Evolutionary conservation across 495 filamentous ascomycete species (phyloP), one percentile per base, ranked within the genome.

Genomic region (Bacidia rubella): DNA sequence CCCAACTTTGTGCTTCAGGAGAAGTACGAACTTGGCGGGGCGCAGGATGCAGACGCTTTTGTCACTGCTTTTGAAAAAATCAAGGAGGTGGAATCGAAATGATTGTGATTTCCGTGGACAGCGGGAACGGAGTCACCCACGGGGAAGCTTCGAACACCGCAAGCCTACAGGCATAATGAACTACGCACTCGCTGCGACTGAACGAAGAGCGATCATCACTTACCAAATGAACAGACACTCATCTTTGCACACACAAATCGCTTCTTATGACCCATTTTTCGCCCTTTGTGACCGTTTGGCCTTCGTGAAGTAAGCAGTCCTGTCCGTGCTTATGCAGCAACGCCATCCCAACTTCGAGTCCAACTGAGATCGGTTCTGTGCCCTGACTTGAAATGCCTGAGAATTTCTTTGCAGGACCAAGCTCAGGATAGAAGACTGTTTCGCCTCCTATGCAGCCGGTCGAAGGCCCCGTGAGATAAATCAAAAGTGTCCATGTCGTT

Each of bases 201-300:
- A n/a, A n/a, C n/a, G n/a, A n/a, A n/a, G n/a, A n/a, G n/a, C n/a
- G n/a, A n/a, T n/a, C n/a, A n/a, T n/a, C n/a, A n/a, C n/a, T n/a
- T n/a, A n/a, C n/a, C n/a, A n/a, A n/a, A n/a, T n/a, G n/a, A n/a
- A n/a, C n/a, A n/a, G n/a, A n/a, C 29, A 35, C 7, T 35, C 29
- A 35, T 7, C 72, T 69, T 58, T 62, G 76, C 19, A 94, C 80
- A 59, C 88, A 88, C 51, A 95, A 66, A 72, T 95, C 90, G 48
- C 83, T 94, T 51, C 90, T 71, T 48, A 96, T 74, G 49, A 97
- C 82, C 90, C 90, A 96, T 64, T 95, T 96, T 65, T 94, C 88
- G 12, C 90, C 90, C 40, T 74, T 71, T 0, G 64, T 76, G 0
- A 95, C 90, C 59, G 92, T 77, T 54, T 72, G 74, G 7, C 88